A percentile compares a stretch with the other conserved stretches of the same genome.
phyloP scores from a whole-genome alignment of 768 basidiomycete genomes.

The Lactarius hengduanensis region DNA sequence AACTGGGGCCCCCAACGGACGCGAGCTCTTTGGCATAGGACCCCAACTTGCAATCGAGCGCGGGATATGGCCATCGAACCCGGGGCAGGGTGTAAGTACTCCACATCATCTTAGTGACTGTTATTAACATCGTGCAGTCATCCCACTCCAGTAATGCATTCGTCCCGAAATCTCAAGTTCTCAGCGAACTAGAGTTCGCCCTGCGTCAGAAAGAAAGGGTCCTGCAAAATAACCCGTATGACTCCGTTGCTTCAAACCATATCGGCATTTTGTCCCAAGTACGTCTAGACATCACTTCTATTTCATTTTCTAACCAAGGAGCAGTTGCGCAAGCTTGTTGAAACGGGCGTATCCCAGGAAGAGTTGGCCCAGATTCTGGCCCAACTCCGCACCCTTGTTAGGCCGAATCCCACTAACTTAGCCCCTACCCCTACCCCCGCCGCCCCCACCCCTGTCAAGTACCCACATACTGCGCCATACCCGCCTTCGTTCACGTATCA shows the following conservation, averaged over 20 bases:
- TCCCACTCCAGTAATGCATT: conserved; percentile 44
- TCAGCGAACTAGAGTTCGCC: conserved; percentile 79
- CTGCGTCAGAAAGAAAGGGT: conserved; percentile 77
- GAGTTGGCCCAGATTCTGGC: conserved; percentile 74
- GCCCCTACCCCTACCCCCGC: conserved; percentile 21
- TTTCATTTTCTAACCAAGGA: conserved; percentile 22
- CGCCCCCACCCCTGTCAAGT: conserved; percentile 16
- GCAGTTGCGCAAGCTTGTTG: conserved; percentile 70
- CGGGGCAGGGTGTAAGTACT: conserved; percentile 41
- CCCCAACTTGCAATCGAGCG: conserved; percentile 84
- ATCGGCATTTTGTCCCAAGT: conserved; percentile 82
- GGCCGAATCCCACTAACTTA: conserved; percentile 33
- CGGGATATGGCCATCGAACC: conserved; percentile 66
- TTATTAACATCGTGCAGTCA: conserved; percentile 10
- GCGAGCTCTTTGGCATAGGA: conserved; percentile 80
- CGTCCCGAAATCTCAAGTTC: conserved; percentile 74
- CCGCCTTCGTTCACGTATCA: conserved; percentile 32
- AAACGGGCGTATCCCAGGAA: conserved; percentile 75
- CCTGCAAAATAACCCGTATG: conserved; percentile 70
- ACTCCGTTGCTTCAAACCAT: conserved; percentile 65
- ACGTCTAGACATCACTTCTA: conserved; percentile 31
- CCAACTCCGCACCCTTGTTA: conserved; percentile 64
- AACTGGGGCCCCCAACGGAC: conserved; percentile 73
- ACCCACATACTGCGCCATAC: conserved; percentile 27
- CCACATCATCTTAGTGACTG: neutral